Percentiles rank a stretch among this genome's conserved stretches.
Evolutionary conservation across 177 flowering plant genomes (phyloP).

Genomic region (Tripterygium wilfordii): DNA sequence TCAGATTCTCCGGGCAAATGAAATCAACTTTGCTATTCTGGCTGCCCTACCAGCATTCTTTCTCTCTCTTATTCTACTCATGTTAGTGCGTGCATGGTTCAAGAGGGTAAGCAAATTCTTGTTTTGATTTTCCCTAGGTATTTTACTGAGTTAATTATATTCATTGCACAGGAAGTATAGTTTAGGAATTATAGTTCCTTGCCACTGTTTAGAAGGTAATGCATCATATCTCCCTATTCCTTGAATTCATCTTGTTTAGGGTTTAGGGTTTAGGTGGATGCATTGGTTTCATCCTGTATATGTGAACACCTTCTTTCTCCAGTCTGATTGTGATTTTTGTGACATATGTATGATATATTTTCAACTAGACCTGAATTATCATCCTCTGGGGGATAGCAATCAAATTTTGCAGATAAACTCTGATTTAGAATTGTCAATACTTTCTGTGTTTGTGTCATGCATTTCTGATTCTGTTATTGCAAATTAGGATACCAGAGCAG

Average conservation of each 20-base stretch:
- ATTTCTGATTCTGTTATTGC: slow-evolving; percentile 1
- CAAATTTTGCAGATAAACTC: not conserved
- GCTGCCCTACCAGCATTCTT: slow-evolving; percentile 98
- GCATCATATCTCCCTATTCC: too few species aligned
- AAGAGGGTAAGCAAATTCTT: slow-evolving; percentile 41
- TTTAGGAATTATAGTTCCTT: too few species aligned
- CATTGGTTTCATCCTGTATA: too few species aligned
- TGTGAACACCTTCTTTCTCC: too few species aligned
- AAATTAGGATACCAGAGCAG: slow-evolving; percentile 77
- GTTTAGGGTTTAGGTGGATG: too few species aligned
- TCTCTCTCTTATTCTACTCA: slow-evolving; percentile 55
- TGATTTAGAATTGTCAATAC: not conserved
- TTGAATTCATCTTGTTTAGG: too few species aligned
- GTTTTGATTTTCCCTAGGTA: not conserved
- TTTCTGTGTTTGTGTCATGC: not conserved
- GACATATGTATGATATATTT: too few species aligned
- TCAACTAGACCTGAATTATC: too few species aligned
- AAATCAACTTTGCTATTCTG: slow-evolving; percentile 93
- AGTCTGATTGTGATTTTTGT: too few species aligned
- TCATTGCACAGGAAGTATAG: too few species aligned
- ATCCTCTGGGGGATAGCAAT: not conserved
- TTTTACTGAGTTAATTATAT: not conserved
- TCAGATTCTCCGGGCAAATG: slow-evolving; percentile 96
- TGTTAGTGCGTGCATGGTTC: slow-evolving; percentile 73
- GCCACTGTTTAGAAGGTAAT: too few species aligned